Evolutionary conservation across 371 early-diverging fungal genomes (phyloP), one percentile per base, ranked within the genome.

Genomic region (Umbelopsis sp.): DNA sequence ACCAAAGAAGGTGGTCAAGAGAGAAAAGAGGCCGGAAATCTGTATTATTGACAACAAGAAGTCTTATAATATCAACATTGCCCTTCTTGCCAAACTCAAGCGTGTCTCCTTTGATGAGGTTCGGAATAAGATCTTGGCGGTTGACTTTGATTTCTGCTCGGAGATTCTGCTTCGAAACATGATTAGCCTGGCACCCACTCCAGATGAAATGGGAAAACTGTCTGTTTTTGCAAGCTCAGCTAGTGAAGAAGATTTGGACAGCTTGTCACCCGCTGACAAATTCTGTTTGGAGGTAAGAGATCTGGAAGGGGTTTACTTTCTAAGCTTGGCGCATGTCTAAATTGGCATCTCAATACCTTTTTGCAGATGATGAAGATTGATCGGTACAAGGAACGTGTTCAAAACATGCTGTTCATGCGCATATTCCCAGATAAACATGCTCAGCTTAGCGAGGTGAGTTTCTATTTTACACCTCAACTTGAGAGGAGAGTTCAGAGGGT

Each of bases 261-360:
- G 84, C 22, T 76, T 97, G 57, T 87, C 92, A 9, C 80, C 87
- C 38, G 87, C 97, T 4, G 97, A 97, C 44, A 85, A 86, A 35
- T 97, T 97, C 77, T 87, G 94, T 75, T 81, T 94, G n/a, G 95
- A 95, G 87, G 88, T 92, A 78, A 62, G 57, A 41, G 52, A 74
- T 63, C 44, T 65, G 16, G 32, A 63, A 69, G 7, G 5, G 41
- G 2, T 41, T 7, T 10, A 41, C 7, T 41, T 29, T 29, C 0
- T 1, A 41, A 41, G 5, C 41, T 7, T 41, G 41, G 41, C 7
- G 7, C 41, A 41, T 41, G 41, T 12, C 12, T 41, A 41, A 2
- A 29, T 29, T 41, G 41, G 7, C 1, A 41, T 5, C 12, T 41
- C 41, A 7, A 12, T 62, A 46, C 44, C 22, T 35, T 10, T 38